phyloP scores from a whole-genome alignment of 768 basidiomycete genomes.

The Chlorophyllum brunneum region DNA sequence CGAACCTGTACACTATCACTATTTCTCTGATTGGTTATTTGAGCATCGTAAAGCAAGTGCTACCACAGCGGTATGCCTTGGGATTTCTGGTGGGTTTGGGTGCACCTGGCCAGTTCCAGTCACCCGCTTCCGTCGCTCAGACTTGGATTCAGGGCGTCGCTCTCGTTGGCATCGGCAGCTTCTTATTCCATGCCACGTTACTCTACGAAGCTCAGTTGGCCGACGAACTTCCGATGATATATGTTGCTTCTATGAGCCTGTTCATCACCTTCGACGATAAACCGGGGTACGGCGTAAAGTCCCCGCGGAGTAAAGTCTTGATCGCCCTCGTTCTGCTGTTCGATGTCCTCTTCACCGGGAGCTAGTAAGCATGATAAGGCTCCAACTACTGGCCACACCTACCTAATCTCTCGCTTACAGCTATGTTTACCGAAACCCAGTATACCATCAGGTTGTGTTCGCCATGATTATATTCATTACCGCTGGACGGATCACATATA shows the following conservation, averaged over 20 bases:
- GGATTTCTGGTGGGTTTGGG: conserved; percentile 36
- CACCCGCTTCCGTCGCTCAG: neutral
- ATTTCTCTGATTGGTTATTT: conserved; percentile 49
- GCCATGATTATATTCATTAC: conserved; percentile 50
- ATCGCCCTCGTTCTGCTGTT: conserved; percentile 40
- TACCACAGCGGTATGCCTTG: conserved; percentile 39
- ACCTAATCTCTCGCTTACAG: conserved; percentile 30
- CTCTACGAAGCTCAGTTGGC: conserved; percentile 74
- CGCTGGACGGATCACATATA: conserved; percentile 45
- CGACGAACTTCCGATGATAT: conserved; percentile 84
- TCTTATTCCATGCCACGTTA: conserved; percentile 76
- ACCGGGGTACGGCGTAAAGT: conserved; percentile 43
- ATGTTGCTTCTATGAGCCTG: conserved; percentile 57
- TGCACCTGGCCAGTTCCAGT: neutral
- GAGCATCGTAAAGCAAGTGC: conserved; percentile 26
- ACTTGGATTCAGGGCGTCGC: conserved; percentile 48
- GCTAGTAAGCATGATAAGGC: conserved; percentile 55
- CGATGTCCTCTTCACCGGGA: conserved; percentile 62
- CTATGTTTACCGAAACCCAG: conserved; percentile 64
- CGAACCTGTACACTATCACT: conserved; percentile 59
- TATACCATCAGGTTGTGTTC: conserved; percentile 79
- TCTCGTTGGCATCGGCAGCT: conserved; percentile 72
- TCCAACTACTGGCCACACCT: neutral
- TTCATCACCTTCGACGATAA: conserved; percentile 58
- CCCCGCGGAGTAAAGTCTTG: conserved; percentile 33